A percentile compares a stretch with the other conserved stretches of the same genome.
These are phyloP conservation scores for Monilinia fructigena DNA, from an alignment of 2,329 filamentous ascomycete species.

Conservation along the genomic window DNA sequence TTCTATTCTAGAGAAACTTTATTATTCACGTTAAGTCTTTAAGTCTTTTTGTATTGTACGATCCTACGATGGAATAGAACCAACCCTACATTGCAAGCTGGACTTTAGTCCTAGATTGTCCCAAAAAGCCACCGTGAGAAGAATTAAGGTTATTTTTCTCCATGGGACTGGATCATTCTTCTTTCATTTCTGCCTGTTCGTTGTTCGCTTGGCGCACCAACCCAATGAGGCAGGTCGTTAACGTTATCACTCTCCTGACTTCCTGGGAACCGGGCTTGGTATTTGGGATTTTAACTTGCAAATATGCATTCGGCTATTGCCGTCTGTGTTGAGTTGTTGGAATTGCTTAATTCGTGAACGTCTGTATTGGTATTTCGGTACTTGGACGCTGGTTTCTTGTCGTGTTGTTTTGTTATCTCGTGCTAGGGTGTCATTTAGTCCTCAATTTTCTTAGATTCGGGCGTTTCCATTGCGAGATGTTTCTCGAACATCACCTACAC, in stretches of 20 bases:
- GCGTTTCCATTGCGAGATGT: neutral
- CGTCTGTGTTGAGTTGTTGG: neutral
- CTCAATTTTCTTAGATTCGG: neutral
- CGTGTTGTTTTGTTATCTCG: neutral
- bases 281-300: neutral
- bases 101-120: no score
- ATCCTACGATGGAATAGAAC: no score
- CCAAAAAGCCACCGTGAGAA: no score
- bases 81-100: no score
- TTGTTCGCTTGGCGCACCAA: constrained; percentile 4
- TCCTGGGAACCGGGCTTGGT: constrained; percentile 9
- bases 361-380: neutral
- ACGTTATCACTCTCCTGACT: constrained; percentile 1
- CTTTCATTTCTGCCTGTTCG: neutral
- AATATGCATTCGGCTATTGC: neutral
- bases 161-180: neutral
- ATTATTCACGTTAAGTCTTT: no score
- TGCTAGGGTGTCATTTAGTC: neutral
- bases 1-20: no score
- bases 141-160: neutral
- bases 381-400: neutral
- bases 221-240: neutral
- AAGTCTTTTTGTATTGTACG: no score
- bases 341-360: neutral
- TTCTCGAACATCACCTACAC: no score